Conservation (phyloP, 2,329 filamentous ascomycete genomes). For the Proliferodiscus dingleyae region DNA sequence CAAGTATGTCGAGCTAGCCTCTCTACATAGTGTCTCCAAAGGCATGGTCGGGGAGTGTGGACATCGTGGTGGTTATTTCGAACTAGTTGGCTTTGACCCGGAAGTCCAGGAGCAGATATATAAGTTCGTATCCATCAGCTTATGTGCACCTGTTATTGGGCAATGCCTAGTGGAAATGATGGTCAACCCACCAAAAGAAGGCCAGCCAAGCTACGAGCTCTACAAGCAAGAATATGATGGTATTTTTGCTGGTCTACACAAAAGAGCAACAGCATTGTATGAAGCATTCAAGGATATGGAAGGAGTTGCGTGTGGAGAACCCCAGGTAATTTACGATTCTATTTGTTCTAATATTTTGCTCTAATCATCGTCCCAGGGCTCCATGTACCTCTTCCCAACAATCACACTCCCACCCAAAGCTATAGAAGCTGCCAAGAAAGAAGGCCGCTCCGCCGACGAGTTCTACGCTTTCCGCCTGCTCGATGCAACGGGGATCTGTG, state of each 20-base stretch:
- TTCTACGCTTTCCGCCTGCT: constrained; percentile 91
- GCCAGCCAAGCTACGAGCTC: constrained; percentile 76
- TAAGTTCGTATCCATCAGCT: constrained; percentile 96
- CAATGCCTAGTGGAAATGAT: constrained; percentile 97
- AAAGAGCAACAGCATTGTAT: constrained; percentile 80
- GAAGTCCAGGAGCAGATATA: constrained; percentile 91
- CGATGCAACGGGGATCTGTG: constrained; percentile 90
- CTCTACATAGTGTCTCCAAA: constrained; percentile 91
- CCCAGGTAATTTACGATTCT: constrained; percentile 49
- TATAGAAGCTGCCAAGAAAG: constrained; percentile 66
- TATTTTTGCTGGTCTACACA: constrained; percentile 73
- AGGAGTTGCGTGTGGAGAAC: constrained; percentile 83
- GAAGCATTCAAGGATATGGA: constrained; percentile 93
- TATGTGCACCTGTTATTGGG: constrained; percentile 91
- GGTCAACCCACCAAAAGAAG: constrained; percentile 87
- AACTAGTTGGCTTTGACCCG: constrained; percentile 83
- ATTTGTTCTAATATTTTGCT: constrained; percentile 2
- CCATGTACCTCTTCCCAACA: constrained; percentile 98
- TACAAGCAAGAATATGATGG: constrained; percentile 81
- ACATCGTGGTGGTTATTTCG: constrained; percentile 95
- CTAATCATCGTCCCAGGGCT: constrained; percentile 52
- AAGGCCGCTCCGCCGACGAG: constrained; percentile 76
- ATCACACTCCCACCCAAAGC: constrained; percentile 77
- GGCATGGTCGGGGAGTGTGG: constrained; percentile 99
- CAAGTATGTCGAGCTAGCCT: constrained; percentile 82